These are phyloP conservation scores for Periconia macrospinosa DNA, from an alignment of 2,329 filamentous ascomycete species.

Conservation along the genomic window DNA sequence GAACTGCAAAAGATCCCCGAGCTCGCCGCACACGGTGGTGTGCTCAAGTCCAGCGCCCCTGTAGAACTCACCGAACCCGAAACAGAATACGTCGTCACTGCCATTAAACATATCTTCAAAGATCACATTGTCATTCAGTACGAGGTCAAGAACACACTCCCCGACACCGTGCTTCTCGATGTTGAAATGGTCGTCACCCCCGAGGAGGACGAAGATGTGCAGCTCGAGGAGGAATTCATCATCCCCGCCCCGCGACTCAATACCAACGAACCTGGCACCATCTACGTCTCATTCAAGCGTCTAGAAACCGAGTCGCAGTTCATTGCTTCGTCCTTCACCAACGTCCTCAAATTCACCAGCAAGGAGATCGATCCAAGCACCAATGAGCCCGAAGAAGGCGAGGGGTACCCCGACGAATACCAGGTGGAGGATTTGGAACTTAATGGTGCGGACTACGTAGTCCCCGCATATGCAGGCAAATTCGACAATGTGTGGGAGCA, in stretches of 20 bases:
- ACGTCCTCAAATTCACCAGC: slow-evolving; percentile 93
- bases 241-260: slow-evolving; percentile 81
- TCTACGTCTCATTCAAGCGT: slow-evolving; percentile 95
- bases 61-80: slow-evolving; percentile 95
- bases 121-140: slow-evolving; percentile 95
- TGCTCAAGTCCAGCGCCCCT: slow-evolving; percentile 86
- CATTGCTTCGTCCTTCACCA: slow-evolving; percentile 81
- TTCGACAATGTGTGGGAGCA: slow-evolving; percentile 97
- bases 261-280: slow-evolving; percentile 85
- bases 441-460: slow-evolving; percentile 87
- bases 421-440: slow-evolving; percentile 93
- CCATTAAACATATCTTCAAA: slow-evolving; percentile 97
- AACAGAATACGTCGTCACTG: slow-evolving; percentile 92
- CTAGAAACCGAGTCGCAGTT: slow-evolving; percentile 74
- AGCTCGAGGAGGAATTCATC: slow-evolving; percentile 82
- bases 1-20: slow-evolving; percentile 88
- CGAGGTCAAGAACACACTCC: slow-evolving; percentile 95
- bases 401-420: slow-evolving; percentile 96
- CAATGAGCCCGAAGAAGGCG: slow-evolving; percentile 81
- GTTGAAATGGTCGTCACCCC: slow-evolving; percentile 74
- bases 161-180: slow-evolving; percentile 63
- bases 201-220: slow-evolving; percentile 76
- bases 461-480: slow-evolving; percentile 90
- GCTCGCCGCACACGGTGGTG: slow-evolving; percentile 82
- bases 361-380: slow-evolving; percentile 97